phyloP scores from a whole-genome alignment of 2,329 filamentous ascomycete genomes.

The Eurotiales sp. region DNA sequence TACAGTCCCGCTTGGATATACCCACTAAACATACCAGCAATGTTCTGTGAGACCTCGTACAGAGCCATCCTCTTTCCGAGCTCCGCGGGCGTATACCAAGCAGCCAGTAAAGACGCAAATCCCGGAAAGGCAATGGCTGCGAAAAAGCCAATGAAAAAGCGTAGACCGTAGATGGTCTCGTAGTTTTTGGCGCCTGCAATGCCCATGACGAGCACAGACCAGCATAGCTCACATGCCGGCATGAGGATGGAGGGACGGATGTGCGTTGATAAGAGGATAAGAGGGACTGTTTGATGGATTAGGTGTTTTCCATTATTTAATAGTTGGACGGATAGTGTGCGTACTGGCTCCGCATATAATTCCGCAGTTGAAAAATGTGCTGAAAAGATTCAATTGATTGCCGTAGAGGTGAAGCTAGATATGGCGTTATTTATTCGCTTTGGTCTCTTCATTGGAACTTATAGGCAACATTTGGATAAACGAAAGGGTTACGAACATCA shows the following conservation, averaged over 20 bases:
- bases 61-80: slow-evolving; percentile 8
- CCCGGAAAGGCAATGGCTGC: slow-evolving; percentile 3
- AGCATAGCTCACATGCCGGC: slow-evolving; percentile 7
- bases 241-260: slow-evolving; percentile 8
- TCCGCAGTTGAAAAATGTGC: slow-evolving; percentile 5
- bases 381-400: slow-evolving; percentile 5
- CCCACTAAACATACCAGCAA: slow-evolving; percentile 8
- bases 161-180: slow-evolving; percentile 1
- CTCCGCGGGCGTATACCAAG: slow-evolving; percentile 1
- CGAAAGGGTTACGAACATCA: not conserved
- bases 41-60: slow-evolving; percentile 7
- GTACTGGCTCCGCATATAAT: slow-evolving; percentile 3
- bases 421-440: not conserved
- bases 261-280: slow-evolving; percentile 1
- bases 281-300: not conserved
- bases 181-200: slow-evolving; percentile 7
- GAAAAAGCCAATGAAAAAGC: slow-evolving; percentile 3
- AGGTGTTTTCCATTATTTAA: no score
- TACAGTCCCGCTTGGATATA: slow-evolving; percentile 9
- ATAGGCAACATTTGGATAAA: no score
- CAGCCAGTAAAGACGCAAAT: not conserved
- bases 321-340: no score
- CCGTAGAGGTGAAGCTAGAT: slow-evolving; percentile 2
- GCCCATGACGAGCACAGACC: slow-evolving; percentile 5
- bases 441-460: no score